phyloP scores from a whole-genome alignment of 768 basidiomycete species.

The Lentinula boryana region DNA sequence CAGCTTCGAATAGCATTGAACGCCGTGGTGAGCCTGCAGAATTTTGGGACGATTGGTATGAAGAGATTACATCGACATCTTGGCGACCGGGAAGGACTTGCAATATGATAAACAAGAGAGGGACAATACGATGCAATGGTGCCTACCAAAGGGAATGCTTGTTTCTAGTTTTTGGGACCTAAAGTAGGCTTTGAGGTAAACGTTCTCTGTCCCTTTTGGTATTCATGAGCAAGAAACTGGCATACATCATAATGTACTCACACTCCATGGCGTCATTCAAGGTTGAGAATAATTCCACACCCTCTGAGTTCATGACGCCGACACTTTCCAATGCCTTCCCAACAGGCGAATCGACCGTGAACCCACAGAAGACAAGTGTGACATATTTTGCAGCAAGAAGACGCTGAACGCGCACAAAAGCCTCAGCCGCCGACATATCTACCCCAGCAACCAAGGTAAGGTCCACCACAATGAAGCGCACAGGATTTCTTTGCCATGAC shows the following conservation, averaged over 20 bases:
- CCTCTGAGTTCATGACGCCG: slow-evolving; percentile 66
- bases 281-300: slow-evolving; percentile 76
- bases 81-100: slow-evolving; percentile 56
- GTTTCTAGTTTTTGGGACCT: slow-evolving; percentile 55
- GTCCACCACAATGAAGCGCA: slow-evolving; percentile 89
- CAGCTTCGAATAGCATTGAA: slow-evolving; percentile 64
- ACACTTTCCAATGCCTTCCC: slow-evolving; percentile 74
- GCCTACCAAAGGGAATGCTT: slow-evolving; percentile 36
- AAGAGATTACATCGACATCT: slow-evolving; percentile 41
- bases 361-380: slow-evolving; percentile 85
- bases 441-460: slow-evolving; percentile 82
- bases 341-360: slow-evolving; percentile 54
- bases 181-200: slow-evolving; percentile 80
- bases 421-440: slow-evolving; percentile 93
- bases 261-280: slow-evolving; percentile 93
- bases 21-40: slow-evolving; percentile 61
- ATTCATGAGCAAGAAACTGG: slow-evolving; percentile 1
- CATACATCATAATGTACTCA: slow-evolving; percentile 28
- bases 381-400: slow-evolving; percentile 72
- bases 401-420: slow-evolving; percentile 87
- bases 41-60: slow-evolving; percentile 30
- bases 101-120: neutral
- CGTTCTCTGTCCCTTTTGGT: slow-evolving; percentile 85
- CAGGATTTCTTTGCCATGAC: slow-evolving; percentile 65
- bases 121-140: neutral